phyloP scores from a whole-genome alignment of 768 basidiomycete genomes.

The Melanogaster broomeanus region DNA sequence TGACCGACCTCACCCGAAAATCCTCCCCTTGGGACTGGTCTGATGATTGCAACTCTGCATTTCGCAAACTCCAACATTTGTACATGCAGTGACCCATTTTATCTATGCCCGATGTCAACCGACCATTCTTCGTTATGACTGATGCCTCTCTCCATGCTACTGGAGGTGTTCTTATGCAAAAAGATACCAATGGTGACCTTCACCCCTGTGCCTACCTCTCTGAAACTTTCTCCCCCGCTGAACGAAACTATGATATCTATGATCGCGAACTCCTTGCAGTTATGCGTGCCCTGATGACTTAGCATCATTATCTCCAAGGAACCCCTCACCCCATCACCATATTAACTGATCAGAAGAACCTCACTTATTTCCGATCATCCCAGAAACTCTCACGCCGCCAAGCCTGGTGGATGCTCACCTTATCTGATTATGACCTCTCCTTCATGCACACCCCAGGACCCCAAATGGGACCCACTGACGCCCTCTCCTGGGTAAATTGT shows the following conservation, averaged over 20 bases:
- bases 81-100: not conserved
- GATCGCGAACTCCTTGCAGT: constrained; percentile 39
- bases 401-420: not conserved
- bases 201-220: too few relatives aligned
- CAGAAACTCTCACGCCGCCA: not conserved
- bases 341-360: too few relatives aligned
- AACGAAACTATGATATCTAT: constrained; percentile 14
- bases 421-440: not conserved
- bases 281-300: constrained; percentile 16
- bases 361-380: too few relatives aligned
- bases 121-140: constrained; percentile 3
- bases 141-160: not conserved
- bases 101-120: constrained; percentile 5
- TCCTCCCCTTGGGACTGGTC: not conserved
- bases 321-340: too few relatives aligned
- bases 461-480: not conserved
- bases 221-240: too few relatives aligned
- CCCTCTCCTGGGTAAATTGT: not conserved
- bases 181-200: not conserved
- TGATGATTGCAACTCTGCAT: not conserved
- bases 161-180: not conserved
- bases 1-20: not conserved
- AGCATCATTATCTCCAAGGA: constrained; percentile 24
- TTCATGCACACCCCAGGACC: not conserved
- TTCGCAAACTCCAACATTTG: not conserved